Evolutionary conservation across 768 basidiomycete species (phyloP), one percentile per base, ranked within the genome.

Genomic region (Tricholoma hemisulphureum): DNA sequence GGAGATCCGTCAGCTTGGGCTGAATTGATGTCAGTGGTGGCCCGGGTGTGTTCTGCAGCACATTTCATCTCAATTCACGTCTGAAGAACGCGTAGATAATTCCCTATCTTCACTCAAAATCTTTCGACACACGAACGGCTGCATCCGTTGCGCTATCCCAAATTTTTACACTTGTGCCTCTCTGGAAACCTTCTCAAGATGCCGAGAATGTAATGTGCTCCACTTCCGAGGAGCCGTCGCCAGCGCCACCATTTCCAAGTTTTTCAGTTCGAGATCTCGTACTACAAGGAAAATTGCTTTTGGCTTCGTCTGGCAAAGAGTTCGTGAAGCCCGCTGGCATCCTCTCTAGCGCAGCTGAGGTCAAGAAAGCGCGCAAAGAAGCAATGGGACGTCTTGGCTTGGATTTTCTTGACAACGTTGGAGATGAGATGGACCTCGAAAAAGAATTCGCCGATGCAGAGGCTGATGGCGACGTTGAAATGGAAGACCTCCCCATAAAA

Each of bases 281-380:
- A 60, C 71, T 84, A n/a, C 87, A 86, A 57, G 87, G 88, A 6
- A 85, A 83, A 23, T 82, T 93, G 3, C 82, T 99, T 3, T 80
- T 99, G 2, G 91, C 93, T 1, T 96, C 93, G 2, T 95, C 95
- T 0, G 96, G 96, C 6, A 94, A 93, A 65, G 96, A 99, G 71
- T 98, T 94, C 60, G 69, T 75, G 20, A 91, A 86, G 65, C 89
- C 89, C 2, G 70, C 83, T 3, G 87, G 86, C 11, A 88, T 91
- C 51, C 78, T 89, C 31, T 81, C 87, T 5, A 90, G 82, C 55
- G 75, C 89, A 2, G 81, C 84, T 31, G 93, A 95, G 69, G 89
- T 95, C 4, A 91, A 88, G 68, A 88, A 88, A 56, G 92, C 93
- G 2, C 86, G 93, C 23, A 90, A 88, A 66, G 93, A 94, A 66